phyloP scores from a whole-genome alignment of 2,329 filamentous ascomycete genomes.

The Penicillium sp. region DNA sequence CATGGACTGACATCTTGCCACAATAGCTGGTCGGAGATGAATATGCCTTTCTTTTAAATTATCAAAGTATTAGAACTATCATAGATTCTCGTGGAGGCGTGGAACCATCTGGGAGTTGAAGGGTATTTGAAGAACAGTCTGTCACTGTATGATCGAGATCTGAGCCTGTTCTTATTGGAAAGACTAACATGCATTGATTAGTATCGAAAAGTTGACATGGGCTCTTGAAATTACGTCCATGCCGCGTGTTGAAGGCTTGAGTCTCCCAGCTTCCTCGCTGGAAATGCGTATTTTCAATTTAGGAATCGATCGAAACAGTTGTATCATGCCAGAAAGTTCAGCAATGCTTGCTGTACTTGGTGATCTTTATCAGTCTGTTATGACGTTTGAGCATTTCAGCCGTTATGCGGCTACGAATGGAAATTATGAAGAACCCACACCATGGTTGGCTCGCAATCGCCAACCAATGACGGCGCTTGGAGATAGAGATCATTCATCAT shows the following conservation, averaged over 20 bases:
- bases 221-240: background rate
- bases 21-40: slow-evolving; percentile 13
- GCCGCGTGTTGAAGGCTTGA: background rate
- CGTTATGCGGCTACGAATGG: background rate
- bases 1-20: background rate
- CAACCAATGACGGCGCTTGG: background rate
- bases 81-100: slow-evolving; percentile 9
- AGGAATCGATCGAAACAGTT: too few species aligned
- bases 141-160: background rate
- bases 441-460: background rate
- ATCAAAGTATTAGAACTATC: slow-evolving; percentile 6
- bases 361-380: background rate
- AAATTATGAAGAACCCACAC: background rate
- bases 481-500: background rate
- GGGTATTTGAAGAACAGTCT: slow-evolving; percentile 14
- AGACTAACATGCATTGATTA: background rate
- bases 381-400: background rate
- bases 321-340: background rate
- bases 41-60: slow-evolving; percentile 9
- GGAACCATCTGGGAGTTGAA: slow-evolving; percentile 10
- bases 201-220: background rate
- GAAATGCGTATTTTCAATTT: background rate
- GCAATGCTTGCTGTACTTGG: background rate
- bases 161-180: background rate
- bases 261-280: background rate